phyloP scores from a whole-genome alignment of 441 rosid species.

The Populus hybrid region DNA sequence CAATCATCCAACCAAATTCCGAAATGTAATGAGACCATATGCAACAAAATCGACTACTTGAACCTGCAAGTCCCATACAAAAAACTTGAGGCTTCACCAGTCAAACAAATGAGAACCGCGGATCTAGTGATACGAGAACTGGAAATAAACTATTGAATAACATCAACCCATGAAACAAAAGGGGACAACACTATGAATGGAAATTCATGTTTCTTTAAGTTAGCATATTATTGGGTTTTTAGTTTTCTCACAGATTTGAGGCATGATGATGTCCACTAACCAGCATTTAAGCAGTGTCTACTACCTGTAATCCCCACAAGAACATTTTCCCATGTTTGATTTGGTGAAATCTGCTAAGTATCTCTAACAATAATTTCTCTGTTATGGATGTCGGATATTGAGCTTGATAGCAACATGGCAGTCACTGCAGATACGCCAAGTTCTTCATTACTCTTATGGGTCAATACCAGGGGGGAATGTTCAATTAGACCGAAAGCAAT shows the following conservation, averaged over 20 bases:
- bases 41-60: too few relatives aligned
- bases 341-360: constrained; percentile 80
- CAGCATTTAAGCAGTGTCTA: too few relatives aligned
- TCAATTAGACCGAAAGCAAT: constrained; percentile 69
- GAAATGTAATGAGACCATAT: neutral
- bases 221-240: too few relatives aligned
- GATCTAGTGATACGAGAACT: neutral
- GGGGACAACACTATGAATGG: neutral
- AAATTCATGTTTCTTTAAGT: too few relatives aligned
- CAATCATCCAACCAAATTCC: too few relatives aligned
- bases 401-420: constrained; percentile 68
- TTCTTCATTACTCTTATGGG: constrained; percentile 84
- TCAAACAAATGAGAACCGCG: neutral
- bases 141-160: neutral
- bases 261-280: too few relatives aligned
- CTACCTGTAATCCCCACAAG: constrained; percentile 79
- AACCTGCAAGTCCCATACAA: neutral
- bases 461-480: constrained; percentile 40
- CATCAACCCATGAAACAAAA: neutral
- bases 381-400: constrained; percentile 51
- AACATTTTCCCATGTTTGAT: constrained; percentile 66
- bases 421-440: constrained; percentile 66
- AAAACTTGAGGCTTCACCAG: neutral
- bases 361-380: constrained; percentile 73
- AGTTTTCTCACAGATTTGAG: neutral